These are phyloP conservation scores for Lipomyces japonicus DNA, from an alignment of 805 yeast genomes.

Conservation along the genomic window DNA sequence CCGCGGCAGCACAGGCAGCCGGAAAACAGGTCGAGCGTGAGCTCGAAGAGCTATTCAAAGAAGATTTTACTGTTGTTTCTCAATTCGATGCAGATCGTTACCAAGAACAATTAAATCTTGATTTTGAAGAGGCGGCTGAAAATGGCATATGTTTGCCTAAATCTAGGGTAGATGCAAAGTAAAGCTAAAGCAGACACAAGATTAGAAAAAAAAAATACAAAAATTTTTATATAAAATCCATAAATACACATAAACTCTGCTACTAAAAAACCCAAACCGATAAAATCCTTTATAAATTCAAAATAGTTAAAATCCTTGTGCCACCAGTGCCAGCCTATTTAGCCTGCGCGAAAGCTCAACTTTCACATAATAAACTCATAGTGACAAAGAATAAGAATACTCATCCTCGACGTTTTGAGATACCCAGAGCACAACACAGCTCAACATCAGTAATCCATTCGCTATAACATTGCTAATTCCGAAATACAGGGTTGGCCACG, in stretches of 20 bases:
- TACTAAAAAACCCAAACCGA: not conserved
- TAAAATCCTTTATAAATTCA: not conserved
- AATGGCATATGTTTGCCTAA: slow-evolving; percentile 8
- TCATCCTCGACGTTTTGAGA: slow-evolving; percentile 96
- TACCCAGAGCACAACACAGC: slow-evolving; percentile 87
- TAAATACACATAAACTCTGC: too few species aligned
- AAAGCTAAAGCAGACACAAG: not conserved
- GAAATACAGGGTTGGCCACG: slow-evolving; percentile 89
- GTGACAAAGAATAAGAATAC: slow-evolving; percentile 83
- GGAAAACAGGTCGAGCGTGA: not conserved
- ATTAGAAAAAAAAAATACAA: not conserved
- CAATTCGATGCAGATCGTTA: not conserved
- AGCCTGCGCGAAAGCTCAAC: not conserved
- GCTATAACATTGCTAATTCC: slow-evolving; percentile 84
- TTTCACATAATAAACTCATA: slow-evolving; percentile 39
- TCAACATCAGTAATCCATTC: slow-evolving; percentile 74
- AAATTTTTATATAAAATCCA: not conserved
- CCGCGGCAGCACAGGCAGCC: not conserved
- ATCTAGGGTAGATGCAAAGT: too few species aligned
- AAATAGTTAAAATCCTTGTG: not conserved
- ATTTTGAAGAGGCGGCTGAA: slow-evolving; percentile 6
- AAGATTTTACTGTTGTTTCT: not conserved
- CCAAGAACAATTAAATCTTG: not conserved
- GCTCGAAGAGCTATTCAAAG: not conserved
- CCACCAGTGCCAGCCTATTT: not conserved